Evolutionary conservation across 75 land plant genomes (phyloP).

Genomic region (Pinus albicaulis): DNA sequence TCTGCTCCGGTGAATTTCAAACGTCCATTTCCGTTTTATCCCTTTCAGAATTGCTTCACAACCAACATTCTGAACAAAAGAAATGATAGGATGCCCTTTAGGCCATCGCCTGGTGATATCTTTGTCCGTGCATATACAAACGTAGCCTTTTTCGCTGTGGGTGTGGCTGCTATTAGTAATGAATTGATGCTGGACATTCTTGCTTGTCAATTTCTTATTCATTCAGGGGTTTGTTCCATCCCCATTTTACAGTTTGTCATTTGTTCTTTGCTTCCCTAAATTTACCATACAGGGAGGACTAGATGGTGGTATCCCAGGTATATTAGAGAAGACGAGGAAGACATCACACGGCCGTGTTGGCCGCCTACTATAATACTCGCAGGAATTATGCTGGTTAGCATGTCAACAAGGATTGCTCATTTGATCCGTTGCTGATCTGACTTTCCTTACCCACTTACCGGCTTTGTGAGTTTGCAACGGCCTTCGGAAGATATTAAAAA

Average conservation of each 20-base stretch:
- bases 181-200: no score
- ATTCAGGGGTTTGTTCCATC: no score
- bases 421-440: background rate
- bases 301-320: no score
- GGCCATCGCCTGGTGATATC: background rate
- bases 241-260: no score
- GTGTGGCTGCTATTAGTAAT: background rate
- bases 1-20: background rate
- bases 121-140: background rate
- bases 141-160: background rate
- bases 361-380: no score
- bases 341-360: no score
- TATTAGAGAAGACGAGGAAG: no score
- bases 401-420: background rate
- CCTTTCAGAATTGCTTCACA: no score
- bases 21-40: background rate
- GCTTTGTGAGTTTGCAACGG: background rate
- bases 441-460: background rate
- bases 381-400: no score
- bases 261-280: no score
- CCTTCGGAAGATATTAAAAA: background rate
- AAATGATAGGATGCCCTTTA: background rate
- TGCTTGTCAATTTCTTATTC: no score
- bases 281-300: no score
- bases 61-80: background rate